Evolutionary conservation across 2,329 filamentous ascomycete species (phyloP).

Genomic region (Sclerotinia glacialis): DNA sequence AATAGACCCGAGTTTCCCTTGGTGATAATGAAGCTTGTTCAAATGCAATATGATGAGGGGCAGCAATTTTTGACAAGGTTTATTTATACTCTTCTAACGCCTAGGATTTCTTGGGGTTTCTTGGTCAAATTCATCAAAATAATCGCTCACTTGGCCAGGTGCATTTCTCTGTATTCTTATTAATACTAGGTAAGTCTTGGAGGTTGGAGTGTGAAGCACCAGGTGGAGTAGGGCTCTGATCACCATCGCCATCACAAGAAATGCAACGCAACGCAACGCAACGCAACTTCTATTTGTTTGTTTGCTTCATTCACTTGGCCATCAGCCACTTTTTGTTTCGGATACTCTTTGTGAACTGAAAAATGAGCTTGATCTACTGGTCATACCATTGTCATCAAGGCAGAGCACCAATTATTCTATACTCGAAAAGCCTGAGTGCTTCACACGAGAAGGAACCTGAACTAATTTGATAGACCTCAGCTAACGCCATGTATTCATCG

Average conservation of each 20-base stretch:
- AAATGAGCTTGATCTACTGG: background rate
- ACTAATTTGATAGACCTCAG: too few relatives aligned
- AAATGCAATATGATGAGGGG: conserved; percentile 11
- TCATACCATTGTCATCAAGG: background rate
- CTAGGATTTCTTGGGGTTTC: conserved; percentile 7
- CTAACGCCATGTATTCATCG: too few relatives aligned
- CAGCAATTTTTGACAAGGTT: conserved; percentile 7
- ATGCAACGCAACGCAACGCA: background rate
- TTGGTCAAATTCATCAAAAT: background rate
- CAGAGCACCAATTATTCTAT: background rate
- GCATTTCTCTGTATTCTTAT: background rate
- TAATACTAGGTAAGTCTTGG: background rate
- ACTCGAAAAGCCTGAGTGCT: background rate
- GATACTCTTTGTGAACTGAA: background rate
- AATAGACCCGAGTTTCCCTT: conserved; percentile 15
- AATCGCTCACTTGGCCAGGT: background rate
- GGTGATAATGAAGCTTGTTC: background rate
- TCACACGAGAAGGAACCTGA: too few relatives aligned
- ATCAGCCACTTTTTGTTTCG: background rate
- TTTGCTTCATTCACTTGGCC: background rate
- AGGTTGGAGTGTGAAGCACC: background rate
- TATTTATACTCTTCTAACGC: background rate
- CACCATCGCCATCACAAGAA: background rate
- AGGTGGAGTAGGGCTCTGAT: conserved; percentile 2
- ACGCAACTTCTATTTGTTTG: background rate